Conservation (phyloP, 1,284 basidiomycete genomes). For the Boletus semigastroideus region DNA sequence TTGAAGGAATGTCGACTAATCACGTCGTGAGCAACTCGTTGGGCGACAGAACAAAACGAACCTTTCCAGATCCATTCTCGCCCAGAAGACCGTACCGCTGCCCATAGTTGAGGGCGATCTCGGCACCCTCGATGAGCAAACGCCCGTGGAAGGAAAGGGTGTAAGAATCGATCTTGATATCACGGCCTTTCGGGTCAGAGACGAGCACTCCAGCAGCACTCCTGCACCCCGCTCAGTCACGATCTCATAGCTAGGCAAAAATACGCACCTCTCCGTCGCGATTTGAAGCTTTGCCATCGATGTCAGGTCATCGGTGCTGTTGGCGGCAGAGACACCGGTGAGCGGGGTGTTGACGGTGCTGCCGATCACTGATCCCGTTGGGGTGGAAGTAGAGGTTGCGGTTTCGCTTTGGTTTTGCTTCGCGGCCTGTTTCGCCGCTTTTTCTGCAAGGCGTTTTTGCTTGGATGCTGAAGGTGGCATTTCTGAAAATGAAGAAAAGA, state of each 20-base stretch:
- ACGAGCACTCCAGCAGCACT: conserved; percentile 90
- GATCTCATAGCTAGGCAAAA: neutral
- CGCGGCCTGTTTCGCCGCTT: conserved; percentile 77
- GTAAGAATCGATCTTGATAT: conserved; percentile 97
- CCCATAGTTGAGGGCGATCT: conserved; percentile 94
- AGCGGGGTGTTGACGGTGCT: conserved; percentile 72
- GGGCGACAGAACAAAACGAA: conserved; percentile 37
- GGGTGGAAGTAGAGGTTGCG: conserved; percentile 52
- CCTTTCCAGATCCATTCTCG: conserved; percentile 98
- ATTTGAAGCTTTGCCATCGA: conserved; percentile 87
- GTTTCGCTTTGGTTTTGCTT: conserved; percentile 44
- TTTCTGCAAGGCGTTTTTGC: conserved; percentile 86
- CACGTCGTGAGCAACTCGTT: conserved; percentile 11
- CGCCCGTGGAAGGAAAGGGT: conserved; percentile 98
- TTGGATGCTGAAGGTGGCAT: conserved; percentile 82
- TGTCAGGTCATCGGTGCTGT: conserved; percentile 70
- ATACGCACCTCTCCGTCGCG: conserved; percentile 78
- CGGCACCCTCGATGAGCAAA: conserved; percentile 87
- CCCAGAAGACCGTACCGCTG: conserved; percentile 95
- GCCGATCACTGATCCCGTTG: conserved; percentile 63
- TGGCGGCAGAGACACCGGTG: conserved; percentile 73
- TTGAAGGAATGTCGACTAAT: conserved; percentile 64
- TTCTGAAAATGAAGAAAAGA: conserved; percentile 14
- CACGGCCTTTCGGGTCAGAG: conserved; percentile 89
- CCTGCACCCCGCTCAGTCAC: conserved; percentile 40